phyloP scores from a whole-genome alignment of 1,139 yeast species.

The Candida tropicalis region DNA sequence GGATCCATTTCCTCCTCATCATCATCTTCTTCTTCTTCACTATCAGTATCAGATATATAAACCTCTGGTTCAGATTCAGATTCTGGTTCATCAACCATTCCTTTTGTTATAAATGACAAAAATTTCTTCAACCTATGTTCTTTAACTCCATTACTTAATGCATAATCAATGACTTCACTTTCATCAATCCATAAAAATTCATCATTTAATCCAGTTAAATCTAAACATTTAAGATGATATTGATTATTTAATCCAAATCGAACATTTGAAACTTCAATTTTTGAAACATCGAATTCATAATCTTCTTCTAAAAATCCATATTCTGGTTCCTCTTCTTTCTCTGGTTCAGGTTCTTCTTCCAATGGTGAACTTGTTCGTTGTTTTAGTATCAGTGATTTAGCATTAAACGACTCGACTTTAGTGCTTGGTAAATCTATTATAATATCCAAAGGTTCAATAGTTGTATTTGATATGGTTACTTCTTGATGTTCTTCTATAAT shows the following conservation, averaged over 20 bases:
- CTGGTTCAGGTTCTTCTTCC: conserved; percentile 7
- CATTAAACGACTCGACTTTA: conserved; percentile 3
- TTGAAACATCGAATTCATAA: conserved; percentile 58
- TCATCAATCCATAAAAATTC: conserved; percentile 60
- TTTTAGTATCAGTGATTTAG: conserved; percentile 1
- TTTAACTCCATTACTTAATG: conserved; percentile 56
- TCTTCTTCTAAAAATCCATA: conserved; percentile 71
- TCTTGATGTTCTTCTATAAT: conserved; percentile 1
- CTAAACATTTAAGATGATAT: conserved; percentile 48
- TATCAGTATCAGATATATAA: conserved; percentile 23
- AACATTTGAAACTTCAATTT: conserved; percentile 54
- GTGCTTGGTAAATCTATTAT: conserved; percentile 15
- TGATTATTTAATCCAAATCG: conserved; percentile 56
- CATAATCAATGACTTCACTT: conserved; percentile 50
- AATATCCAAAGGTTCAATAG: conserved; percentile 10
- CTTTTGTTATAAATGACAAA: conserved; percentile 46
- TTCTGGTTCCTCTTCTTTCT: conserved; percentile 41
- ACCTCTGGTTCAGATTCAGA: conserved; percentile 38
- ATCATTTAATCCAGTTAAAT: conserved; percentile 50
- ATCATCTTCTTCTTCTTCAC: conserved; percentile 46
- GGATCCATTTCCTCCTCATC: conserved; percentile 32
- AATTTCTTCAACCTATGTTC: conserved; percentile 58
- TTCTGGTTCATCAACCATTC: conserved; percentile 39
- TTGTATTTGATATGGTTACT: background rate
- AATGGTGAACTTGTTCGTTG: too few species aligned